Base-by-base conservation (phyloP, 1,284 basidiomycete species). In the Pseudozyma hubeiensis region DNA sequence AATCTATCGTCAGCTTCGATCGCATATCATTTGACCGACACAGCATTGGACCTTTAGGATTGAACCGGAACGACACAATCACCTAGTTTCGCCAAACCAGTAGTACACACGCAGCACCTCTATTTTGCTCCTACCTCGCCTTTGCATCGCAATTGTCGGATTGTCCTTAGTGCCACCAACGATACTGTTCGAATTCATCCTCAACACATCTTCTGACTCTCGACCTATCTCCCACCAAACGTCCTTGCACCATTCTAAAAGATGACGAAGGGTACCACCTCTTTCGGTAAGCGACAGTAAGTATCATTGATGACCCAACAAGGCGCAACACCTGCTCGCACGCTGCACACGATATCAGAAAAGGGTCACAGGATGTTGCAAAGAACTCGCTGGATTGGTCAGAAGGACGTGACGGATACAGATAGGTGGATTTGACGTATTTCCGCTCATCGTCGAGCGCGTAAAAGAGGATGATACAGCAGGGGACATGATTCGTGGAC, bases 261-360 rank as follows among this genome's bases (percentile, higher is more conserved):
- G 78, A 80, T 80, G 78, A 80, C 78, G 69, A 79, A 84, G 81
- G 82, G 82, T 82, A 84, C 82, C 59, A 81, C 78, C 70, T 81
- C 80, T 64, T 81, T 84, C 71, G 82, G 82, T 83, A 82, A 82
- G 81, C 77, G 81, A 67, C 82, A 84, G 81, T 83, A 78, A 74
- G 81, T 83, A 80, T 79, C 64, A 47, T 19, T 45, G 35, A 19
- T n/a, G 33, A 30, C 31, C 9, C 46, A 8, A 46, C 52, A 31
- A 14, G 11, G 8, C 7, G 16, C 86, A 94, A 96, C 90, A 93
- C 93, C 82, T 97, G 97, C 89, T 91, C 92, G 84, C 95, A 97
- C 90, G 96, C 94, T 51, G 59, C 54, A 49, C 17, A 46, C 7
- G 3, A 19, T 8, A 11, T 17, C 30, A n/a, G 43, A n/a, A 31